Base-by-base conservation (phyloP, 1,284 basidiomycete species). In the Cutaneotrichosporon sp. region DNA sequence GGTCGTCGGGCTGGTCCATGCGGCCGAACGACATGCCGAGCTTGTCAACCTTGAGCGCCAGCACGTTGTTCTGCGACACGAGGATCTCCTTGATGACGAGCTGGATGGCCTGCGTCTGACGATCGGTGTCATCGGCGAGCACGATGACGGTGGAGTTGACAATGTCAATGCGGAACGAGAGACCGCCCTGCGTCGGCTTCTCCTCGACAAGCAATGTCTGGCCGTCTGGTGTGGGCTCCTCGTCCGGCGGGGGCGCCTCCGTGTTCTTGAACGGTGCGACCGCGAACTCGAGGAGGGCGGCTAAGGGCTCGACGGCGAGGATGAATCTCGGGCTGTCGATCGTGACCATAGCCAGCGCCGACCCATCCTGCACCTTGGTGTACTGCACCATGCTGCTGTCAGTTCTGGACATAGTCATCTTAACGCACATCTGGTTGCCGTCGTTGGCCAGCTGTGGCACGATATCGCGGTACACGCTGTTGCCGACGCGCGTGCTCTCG, bases 301-400 rank as follows among this genome's bases (percentile, higher is more conserved):
- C 91, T 36, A 99, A 84, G 0, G 93, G 95, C 69, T 98, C 94
- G 24, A 97, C 83, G 4, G 97, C 89, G 70, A 99, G 92, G 65
- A 99, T 92, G 70, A 99, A 84, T 71, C 91, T 88, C 6, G 97
- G 97, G 33, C 91, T 93, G 76, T 99, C 97, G 38, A 99, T 83
- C 0, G 93, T 94, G 42, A 97, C 82, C 63, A 99, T 85, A 4
- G 88, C 90, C 43, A 93, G 81, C 7, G 90, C 83, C 34, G 87
- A 83, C 24, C 81, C 77, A 54, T 86, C 83, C 4, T 73, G 57
- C 8, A 92, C 85, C 68, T 85, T 86, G 4, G 92, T 90, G 76
- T 92, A 98, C 60, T 95, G 85, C 50, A 98, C 79, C 91, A 97
- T 97, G 73, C 77, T 78, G 54, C n/a, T 29, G 33, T 60, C 29